Conservation (phyloP, 441 rosid genomes). For the Flueggea neowawraea region DNA sequence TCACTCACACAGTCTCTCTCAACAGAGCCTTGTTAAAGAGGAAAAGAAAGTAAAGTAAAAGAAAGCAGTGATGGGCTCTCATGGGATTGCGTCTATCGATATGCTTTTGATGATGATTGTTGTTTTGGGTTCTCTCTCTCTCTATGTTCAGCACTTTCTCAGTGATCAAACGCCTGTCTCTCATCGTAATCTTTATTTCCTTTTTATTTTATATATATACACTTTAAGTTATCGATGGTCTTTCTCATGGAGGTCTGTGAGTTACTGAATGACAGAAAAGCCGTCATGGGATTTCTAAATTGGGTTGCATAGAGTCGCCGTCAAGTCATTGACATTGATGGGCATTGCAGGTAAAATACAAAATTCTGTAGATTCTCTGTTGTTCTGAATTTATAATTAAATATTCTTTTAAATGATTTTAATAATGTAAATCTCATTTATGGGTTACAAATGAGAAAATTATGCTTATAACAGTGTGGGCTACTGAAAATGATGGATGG, state of each 20-base stretch:
- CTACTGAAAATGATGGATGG: constrained; percentile 19
- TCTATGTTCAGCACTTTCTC: constrained; percentile 15
- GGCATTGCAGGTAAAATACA: constrained; percentile 6
- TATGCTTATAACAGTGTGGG: too few relatives aligned
- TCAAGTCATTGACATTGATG: constrained; percentile 1
- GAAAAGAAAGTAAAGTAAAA: constrained; percentile 17
- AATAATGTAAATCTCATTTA: too few relatives aligned
- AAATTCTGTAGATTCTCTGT: too few relatives aligned
- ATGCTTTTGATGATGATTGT: constrained; percentile 41
- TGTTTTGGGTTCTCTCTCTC: constrained; percentile 25
- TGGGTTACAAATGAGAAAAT: too few relatives aligned
- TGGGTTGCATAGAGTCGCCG: too few relatives aligned
- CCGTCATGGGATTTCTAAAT: constrained; percentile 6
- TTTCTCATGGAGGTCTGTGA: not conserved
- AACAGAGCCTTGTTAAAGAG: constrained; percentile 16
- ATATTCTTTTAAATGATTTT: too few relatives aligned
- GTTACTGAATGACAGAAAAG: constrained; percentile 12
- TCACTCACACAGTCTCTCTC: not conserved
- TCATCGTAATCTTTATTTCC: constrained; percentile 12
- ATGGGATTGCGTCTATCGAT: constrained; percentile 23
- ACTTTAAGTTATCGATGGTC: constrained; percentile 11
- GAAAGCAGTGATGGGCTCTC: constrained; percentile 27
- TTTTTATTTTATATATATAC: not conserved
- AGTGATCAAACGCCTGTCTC: constrained; percentile 34
- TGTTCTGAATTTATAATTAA: too few relatives aligned